Percentiles rank a stretch among this genome's conserved stretches.
These are phyloP conservation scores for Coemansia sp. DNA, from an alignment of 192 early-diverging fungal species.

Conservation along the genomic window DNA sequence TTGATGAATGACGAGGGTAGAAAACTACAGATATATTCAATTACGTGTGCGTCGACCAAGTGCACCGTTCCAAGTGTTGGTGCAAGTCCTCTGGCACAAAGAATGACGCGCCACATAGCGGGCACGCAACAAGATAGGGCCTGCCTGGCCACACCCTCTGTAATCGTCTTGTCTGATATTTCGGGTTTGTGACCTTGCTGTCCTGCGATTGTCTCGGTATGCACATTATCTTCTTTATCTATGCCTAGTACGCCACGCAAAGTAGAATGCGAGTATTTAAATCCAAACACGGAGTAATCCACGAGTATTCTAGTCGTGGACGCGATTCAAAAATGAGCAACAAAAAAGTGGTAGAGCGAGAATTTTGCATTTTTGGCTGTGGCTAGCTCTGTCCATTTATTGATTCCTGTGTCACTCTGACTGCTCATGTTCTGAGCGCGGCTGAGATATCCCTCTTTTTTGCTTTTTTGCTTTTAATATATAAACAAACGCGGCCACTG, in stretches of 20 bases:
- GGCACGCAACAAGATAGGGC: constrained; percentile 8
- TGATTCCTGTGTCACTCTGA: neutral
- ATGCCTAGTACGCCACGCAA: neutral
- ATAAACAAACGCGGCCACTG: constrained; percentile 1
- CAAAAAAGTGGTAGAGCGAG: neutral
- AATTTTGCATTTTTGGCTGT: neutral
- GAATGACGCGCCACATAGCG: constrained; percentile 12
- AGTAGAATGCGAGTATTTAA: neutral
- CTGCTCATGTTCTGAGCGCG: neutral
- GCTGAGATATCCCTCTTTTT: neutral
- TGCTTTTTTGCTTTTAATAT: neutral
- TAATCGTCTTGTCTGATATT: neutral
- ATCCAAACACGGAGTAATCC: neutral
- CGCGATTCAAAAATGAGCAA: neutral
- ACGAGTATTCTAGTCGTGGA: neutral
- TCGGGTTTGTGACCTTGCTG: neutral
- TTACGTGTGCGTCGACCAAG: neutral
- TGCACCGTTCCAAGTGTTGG: constrained; percentile 9
- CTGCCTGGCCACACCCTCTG: constrained; percentile 10
- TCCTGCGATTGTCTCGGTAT: neutral
- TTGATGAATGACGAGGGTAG: neutral
- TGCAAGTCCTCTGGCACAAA: constrained; percentile 9
- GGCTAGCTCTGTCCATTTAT: constrained; percentile 8
- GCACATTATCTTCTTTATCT: neutral
- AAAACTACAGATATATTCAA: neutral